A percentile compares a stretch with the other conserved stretches of the same genome.
Conservation (phyloP, 306 rosid genomes). For the barrel medic (Medicago truncatula) region DNA sequence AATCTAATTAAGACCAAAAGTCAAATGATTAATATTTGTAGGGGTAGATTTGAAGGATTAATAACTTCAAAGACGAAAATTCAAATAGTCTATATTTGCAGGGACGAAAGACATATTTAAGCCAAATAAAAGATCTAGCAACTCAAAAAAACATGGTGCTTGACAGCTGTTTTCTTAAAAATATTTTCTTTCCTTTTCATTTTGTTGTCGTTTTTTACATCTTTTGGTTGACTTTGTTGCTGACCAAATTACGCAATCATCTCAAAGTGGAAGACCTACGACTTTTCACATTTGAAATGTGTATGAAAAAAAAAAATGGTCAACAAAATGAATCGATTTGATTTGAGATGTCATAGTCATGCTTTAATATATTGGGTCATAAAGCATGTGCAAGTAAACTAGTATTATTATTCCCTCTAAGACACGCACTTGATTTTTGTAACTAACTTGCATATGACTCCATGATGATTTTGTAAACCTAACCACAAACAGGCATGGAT, state of each 20-base stretch:
- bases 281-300: slow-evolving; percentile 15
- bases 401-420: slow-evolving; percentile 22
- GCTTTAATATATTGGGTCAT: not conserved
- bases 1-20: too few relatives aligned
- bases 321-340: slow-evolving; percentile 23
- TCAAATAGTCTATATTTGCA: too few relatives aligned
- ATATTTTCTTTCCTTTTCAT: not conserved
- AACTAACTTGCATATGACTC: slow-evolving; percentile 23
- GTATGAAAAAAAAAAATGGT: slow-evolving; percentile 7
- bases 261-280: not conserved
- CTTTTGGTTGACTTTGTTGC: slow-evolving; percentile 39
- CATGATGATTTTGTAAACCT: slow-evolving; percentile 35
- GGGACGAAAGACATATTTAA: too few relatives aligned
- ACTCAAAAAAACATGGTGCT: slow-evolving; percentile 30
- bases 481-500: slow-evolving; percentile 24
- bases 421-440: slow-evolving; percentile 32
- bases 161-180: slow-evolving; percentile 27
- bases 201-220: slow-evolving; percentile 24
- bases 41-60: too few relatives aligned
- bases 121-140: not conserved
- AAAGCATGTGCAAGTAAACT: slow-evolving; percentile 30
- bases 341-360: slow-evolving; percentile 33
- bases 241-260: slow-evolving; percentile 11
- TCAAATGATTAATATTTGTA: too few relatives aligned
- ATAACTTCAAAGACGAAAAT: too few relatives aligned